These are phyloP conservation scores for Moniliella sp. DNA, from an alignment of 1,284 basidiomycete genomes.

Conservation along the genomic window DNA sequence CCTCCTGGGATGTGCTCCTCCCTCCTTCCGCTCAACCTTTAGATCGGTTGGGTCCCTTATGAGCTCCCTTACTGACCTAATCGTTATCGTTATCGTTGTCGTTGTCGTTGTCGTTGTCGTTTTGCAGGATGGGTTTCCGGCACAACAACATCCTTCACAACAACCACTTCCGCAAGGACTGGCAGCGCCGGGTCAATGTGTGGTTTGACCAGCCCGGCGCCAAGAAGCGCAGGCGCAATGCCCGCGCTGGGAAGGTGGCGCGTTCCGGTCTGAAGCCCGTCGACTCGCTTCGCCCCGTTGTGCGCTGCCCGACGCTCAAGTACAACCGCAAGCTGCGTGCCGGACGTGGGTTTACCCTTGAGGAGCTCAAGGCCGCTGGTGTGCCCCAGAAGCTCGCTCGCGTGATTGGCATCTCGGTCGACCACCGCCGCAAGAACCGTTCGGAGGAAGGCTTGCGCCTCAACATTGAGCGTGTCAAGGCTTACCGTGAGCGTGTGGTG, in stretches of 20 bases:
- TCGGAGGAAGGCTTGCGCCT: conserved; percentile 88
- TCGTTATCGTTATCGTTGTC: too few relatives aligned
- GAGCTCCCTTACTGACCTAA: too few relatives aligned
- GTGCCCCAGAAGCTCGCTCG: conserved; percentile 81
- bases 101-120: too few relatives aligned
- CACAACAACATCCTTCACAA: conserved; percentile 35
- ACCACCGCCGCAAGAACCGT: conserved; percentile 87
- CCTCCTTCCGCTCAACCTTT: too few relatives aligned
- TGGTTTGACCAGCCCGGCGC: conserved; percentile 99
- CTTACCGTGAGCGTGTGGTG: conserved; percentile 56
- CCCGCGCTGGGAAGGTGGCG: conserved; percentile 76
- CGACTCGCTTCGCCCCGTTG: conserved; percentile 78
- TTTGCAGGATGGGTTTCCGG: too few relatives aligned
- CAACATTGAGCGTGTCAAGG: conserved; percentile 83
- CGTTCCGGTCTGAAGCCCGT: conserved; percentile 77
- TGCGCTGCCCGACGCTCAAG: conserved; percentile 82
- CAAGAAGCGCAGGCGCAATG: conserved; percentile 82
- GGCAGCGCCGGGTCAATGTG: conserved; percentile 67
- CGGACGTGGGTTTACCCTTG: conserved; percentile 84
- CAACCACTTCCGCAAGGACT: conserved; percentile 82
- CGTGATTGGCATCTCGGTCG: conserved; percentile 78
- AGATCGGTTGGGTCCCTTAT: too few relatives aligned
- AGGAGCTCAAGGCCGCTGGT: conserved; percentile 89
- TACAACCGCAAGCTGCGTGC: conserved; percentile 97
- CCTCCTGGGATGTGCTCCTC: too few relatives aligned